Evolutionary conservation across 176 grass and related monocot genomes (phyloP).

Genomic region (Alloteropsis semialata): DNA sequence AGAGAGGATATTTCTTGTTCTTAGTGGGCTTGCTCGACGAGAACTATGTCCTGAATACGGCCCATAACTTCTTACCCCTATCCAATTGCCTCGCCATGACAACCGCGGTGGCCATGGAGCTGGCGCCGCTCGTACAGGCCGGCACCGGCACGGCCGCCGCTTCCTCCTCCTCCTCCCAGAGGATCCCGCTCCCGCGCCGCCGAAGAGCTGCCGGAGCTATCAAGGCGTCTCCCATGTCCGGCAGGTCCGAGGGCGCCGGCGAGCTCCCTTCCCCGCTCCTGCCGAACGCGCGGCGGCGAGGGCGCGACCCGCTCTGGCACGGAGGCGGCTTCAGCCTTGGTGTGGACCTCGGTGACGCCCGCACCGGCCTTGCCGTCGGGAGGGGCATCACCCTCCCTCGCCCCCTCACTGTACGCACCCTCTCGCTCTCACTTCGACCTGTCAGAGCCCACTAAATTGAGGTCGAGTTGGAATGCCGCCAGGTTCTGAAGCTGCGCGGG

Average conservation of each 20-base stretch:
- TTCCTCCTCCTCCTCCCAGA: not conserved
- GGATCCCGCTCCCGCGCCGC: not conserved
- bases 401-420: constrained; percentile 53
- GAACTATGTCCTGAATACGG: not conserved
- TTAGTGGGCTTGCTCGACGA: not conserved
- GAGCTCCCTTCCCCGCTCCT: constrained; percentile 39
- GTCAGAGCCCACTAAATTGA: not conserved
- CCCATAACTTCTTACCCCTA: not conserved
- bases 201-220: not conserved
- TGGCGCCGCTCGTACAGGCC: constrained; percentile 15
- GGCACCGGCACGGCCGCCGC: not conserved
- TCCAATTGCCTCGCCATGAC: constrained; percentile 21
- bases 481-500: constrained; percentile 70
- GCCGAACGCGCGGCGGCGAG: constrained; percentile 67
- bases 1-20: not conserved
- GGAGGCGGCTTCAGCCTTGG: constrained; percentile 81
- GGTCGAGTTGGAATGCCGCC: not conserved
- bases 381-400: constrained; percentile 60
- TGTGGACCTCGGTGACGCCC: constrained; percentile 59
- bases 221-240: constrained; percentile 11
- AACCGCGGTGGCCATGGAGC: constrained; percentile 10
- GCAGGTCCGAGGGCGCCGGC: not conserved
- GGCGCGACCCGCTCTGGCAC: constrained; percentile 52
- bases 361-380: constrained; percentile 72
- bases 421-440: not conserved